Base-by-base conservation (phyloP, 169 alveolate genomes). In the Plasmodium blacklocki region DNA sequence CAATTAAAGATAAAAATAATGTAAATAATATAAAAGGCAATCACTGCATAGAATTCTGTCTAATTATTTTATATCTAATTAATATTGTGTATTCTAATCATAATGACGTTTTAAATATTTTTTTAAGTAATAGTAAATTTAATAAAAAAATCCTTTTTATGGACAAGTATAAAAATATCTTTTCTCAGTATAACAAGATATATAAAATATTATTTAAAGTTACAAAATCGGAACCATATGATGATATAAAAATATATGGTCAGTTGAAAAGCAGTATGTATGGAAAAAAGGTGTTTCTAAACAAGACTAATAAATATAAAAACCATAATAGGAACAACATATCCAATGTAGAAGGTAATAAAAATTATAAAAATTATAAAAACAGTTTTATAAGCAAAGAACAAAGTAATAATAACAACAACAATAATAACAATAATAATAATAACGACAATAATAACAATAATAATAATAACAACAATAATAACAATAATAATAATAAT, bases 31-130 rank as follows among this genome's bases (percentile, higher is more conserved):
- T 19, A n/a, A 12, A 52, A 15, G 47, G 47, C 5, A 39, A 39
- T 39, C 5, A 29, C 1, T 19, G 19, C n/a, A 15, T 60, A 18
- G 50, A 68, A 9, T 76, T 76, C n/a, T 76, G 89, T 23, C 50
- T 76, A 3, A 68, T 54, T 9, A 11, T 64, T 14, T 63, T 76
- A n/a, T 76, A 76, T 50, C 14, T 64, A 43, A 43, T 58, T 18
- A 76, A 76, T 11, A 58, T 76, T 8, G 21, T 76, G 2, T 68
- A 76, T 64, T 3, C 89, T 3, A 76, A 49, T 43, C 89, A 76
- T 45, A 63, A 76, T 56, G 67, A 21, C 2, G 52, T 76, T 23
- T 14, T 76, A 43, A 50, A 64, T 4, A 45, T 50, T 3, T 76
- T 76, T 64, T 68, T 49, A 2, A 32, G 5, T 3, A 58, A 43